phyloP scores from a whole-genome alignment of 768 basidiomycete genomes.

The Leccinum uliginosum region DNA sequence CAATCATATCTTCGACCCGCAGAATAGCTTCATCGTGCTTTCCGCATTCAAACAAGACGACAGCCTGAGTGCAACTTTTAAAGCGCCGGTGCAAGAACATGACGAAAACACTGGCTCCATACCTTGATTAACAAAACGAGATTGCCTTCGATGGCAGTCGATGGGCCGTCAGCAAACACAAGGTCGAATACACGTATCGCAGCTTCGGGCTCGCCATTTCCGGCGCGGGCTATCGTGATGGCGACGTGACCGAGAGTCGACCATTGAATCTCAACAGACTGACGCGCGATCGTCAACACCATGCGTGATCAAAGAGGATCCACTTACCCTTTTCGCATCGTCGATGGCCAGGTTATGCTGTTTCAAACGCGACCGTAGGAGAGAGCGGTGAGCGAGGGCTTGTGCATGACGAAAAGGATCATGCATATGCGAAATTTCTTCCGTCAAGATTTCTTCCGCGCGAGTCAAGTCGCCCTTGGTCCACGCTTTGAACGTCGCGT shows the following conservation, averaged over 20 bases:
- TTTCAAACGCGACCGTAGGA: neutral
- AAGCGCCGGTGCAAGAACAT: neutral
- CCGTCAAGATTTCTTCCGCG: neutral
- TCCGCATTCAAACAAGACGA: conserved; percentile 8
- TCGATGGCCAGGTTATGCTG: neutral
- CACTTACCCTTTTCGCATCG: conserved; percentile 4
- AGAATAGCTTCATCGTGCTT: conserved; percentile 4
- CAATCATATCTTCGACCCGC: conserved; percentile 3
- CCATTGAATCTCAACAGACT: conserved; percentile 9
- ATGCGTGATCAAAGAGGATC: rapidly evolving
- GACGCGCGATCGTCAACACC: neutral
- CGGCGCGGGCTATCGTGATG: neutral
- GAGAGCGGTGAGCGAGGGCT: conserved; percentile 1
- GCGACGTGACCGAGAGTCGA: conserved; percentile 13
- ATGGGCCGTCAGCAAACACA: neutral
- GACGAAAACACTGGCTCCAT: rapidly evolving
- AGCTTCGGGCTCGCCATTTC: neutral
- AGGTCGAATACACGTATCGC: conserved; percentile 10
- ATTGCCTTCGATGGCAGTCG: neutral
- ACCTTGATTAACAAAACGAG: conserved; percentile 15
- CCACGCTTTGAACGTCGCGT: neutral
- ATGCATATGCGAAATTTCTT: neutral
- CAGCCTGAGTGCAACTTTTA: neutral
- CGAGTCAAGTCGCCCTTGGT: neutral
- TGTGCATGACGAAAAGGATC: neutral